Evolutionary conservation across 306 rosid species (phyloP), one percentile per base, ranked within the genome.

Genomic region (Malus fusca): DNA sequence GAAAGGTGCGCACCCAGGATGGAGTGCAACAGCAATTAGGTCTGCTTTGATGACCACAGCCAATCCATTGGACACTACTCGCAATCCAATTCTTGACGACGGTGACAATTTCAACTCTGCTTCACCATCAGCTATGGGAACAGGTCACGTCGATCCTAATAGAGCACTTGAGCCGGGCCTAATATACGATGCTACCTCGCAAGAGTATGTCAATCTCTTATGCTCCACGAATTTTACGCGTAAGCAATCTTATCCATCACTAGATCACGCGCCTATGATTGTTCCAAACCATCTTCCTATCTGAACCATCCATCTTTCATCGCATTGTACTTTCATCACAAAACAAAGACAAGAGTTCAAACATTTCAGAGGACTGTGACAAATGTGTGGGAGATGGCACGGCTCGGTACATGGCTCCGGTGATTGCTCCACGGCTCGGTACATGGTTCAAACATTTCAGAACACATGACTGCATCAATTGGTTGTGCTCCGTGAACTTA

Each of bases 1-100:
- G 2, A 88, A 87, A 69, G 79, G 73, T 2, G 81, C 81, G 61
- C 84, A 83, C 30, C 87, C 87, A 0, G 82, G 84, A 26, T 87
- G 94, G 91, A 85, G 88, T 71, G 22, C 94, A 3, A 82, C 88
- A 22, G 84, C 87, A 28, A 83, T 87, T 22, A 72, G 85, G 55
- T 87, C 94, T 3, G 88, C 90, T 55, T 6, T 87, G 33, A 70
- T 87, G 42, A 85, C 93, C 28, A 89, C 89, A 1, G 91, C 90
- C 0, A 75, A 76, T 31, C 88, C 86, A 0, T 22, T 80, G 2
- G 89, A 89, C 59, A 89, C 85, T 33, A 82, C 85, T 0, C 7
- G 21, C 10, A 80, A 56, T 56, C 84, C 87, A 5, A 83, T 88
- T 23, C 71, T 48, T 31, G 86, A 83, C 55, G 75, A 69, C 48